A percentile compares a stretch with the other conserved stretches of the same genome.
Evolutionary conservation across 768 basidiomycete genomes (phyloP).

Genomic region (Naganishia kalamii): DNA sequence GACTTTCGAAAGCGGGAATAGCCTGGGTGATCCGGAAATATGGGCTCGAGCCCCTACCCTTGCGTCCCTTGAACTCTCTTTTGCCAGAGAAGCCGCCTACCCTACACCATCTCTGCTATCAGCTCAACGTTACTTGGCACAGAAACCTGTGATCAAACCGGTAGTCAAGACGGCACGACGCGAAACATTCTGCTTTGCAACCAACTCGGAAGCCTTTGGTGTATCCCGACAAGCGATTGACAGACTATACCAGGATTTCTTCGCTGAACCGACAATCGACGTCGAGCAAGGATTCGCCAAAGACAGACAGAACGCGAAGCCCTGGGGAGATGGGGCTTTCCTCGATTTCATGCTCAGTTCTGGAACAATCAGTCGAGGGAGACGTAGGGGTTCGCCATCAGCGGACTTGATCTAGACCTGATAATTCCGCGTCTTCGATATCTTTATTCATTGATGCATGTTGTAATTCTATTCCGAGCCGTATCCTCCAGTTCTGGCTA

Average conservation of each 20-base stretch:
- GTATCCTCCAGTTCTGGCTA: not conserved
- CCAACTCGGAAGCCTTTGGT: not conserved
- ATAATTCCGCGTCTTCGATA: not conserved
- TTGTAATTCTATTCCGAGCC: not conserved
- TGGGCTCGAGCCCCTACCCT: not conserved
- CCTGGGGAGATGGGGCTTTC: not conserved
- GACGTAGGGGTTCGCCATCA: not conserved
- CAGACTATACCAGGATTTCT: not conserved
- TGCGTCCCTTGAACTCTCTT: not conserved
- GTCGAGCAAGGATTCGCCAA: too few relatives aligned
- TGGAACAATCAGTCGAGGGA: not conserved
- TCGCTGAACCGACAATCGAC: not conserved
- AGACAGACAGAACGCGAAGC: not conserved
- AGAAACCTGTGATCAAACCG: constrained; percentile 1
- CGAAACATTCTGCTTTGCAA: constrained; percentile 4
- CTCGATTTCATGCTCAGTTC: constrained; percentile 1
- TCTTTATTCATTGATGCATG: not conserved
- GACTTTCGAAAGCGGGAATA: not conserved
- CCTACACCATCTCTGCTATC: not conserved
- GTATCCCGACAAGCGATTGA: not conserved
- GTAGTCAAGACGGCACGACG: constrained; percentile 4
- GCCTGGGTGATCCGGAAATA: not conserved
- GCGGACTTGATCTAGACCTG: not conserved
- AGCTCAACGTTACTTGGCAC: not conserved
- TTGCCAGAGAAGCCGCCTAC: not conserved